phyloP scores from a whole-genome alignment of 1,139 yeast species.

The Nematodospora anomalae region DNA sequence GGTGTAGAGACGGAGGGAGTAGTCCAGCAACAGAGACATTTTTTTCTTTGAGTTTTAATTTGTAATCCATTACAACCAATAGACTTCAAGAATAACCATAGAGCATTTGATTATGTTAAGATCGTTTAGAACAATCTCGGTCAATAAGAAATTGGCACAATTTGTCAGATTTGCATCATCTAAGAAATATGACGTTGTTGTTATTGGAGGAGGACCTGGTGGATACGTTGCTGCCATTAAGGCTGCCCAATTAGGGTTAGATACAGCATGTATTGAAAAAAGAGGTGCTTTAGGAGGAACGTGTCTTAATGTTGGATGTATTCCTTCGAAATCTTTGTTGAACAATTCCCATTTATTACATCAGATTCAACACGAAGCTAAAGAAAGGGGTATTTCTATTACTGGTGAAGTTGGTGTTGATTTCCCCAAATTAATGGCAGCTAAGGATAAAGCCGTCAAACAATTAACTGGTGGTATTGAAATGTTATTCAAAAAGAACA shows the following conservation, averaged over 20 bases:
- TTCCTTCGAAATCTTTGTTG: slow-evolving; percentile 93
- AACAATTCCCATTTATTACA: slow-evolving; percentile 95
- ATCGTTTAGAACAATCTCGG: slow-evolving; percentile 12
- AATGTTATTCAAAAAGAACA: slow-evolving; percentile 91
- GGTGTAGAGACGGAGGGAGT: background rate
- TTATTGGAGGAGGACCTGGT: slow-evolving; percentile 99
- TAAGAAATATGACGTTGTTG: slow-evolving; percentile 83
- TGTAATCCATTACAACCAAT: no score
- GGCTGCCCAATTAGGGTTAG: slow-evolving; percentile 93
- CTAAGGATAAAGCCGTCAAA: slow-evolving; percentile 87
- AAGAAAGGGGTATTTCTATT: slow-evolving; percentile 87
- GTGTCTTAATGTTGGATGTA: slow-evolving; percentile 97
- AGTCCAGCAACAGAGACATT: background rate
- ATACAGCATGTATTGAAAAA: slow-evolving; percentile 96
- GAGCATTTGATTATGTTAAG: slow-evolving; percentile 16
- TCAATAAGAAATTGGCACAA: slow-evolving; percentile 17
- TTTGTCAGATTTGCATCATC: slow-evolving; percentile 41
- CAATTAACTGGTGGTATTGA: slow-evolving; percentile 94
- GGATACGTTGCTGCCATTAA: slow-evolving; percentile 98
- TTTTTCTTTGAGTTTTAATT: background rate
- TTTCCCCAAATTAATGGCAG: slow-evolving; percentile 79
- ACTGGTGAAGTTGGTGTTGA: slow-evolving; percentile 70
- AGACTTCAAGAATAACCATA: no score
- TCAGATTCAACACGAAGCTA: slow-evolving; percentile 81
- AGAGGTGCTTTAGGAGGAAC: slow-evolving; percentile 98